phyloP scores from a whole-genome alignment of 768 basidiomycete species.

The Sutorius australiensis region DNA sequence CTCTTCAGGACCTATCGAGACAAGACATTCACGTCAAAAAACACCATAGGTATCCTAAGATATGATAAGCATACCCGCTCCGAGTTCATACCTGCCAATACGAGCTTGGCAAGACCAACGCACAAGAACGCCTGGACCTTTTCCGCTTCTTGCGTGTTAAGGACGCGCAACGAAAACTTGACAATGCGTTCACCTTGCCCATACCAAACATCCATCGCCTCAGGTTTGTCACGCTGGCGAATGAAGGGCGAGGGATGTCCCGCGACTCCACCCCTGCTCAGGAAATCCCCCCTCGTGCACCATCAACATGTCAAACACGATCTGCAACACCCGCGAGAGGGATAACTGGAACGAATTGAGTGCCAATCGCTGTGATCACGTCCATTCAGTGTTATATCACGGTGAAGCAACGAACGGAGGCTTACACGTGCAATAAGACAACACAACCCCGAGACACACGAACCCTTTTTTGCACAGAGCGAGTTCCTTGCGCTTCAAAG shows the following conservation, averaged over 20 bases:
- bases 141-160: no score
- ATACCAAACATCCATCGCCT: background rate
- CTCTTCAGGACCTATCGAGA: slow-evolving; percentile 49
- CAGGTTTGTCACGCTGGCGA: background rate
- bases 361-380: slow-evolving; percentile 25
- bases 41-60: no score
- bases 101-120: slow-evolving; percentile 82
- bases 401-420: background rate
- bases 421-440: slow-evolving; percentile 62
- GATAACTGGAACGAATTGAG: slow-evolving; percentile 73
- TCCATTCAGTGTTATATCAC: background rate
- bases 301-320: slow-evolving; percentile 84
- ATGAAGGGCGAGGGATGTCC: slow-evolving; percentile 14
- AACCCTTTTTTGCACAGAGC: slow-evolving; percentile 59
- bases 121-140: slow-evolving; percentile 72
- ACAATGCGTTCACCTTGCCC: slow-evolving; percentile 53
- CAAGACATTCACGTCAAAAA: no score
- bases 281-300: slow-evolving; percentile 67
- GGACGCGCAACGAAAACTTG: slow-evolving; percentile 57
- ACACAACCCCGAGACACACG: slow-evolving; percentile 53
- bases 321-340: slow-evolving; percentile 72
- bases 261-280: slow-evolving; percentile 42
- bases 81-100: slow-evolving; percentile 69
- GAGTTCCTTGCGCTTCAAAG: slow-evolving; percentile 84
- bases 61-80: slow-evolving; percentile 51